Base-by-base conservation (phyloP, 228 moss, liverwort and hornwort species). In the Sphagnum fallax region DNA sequence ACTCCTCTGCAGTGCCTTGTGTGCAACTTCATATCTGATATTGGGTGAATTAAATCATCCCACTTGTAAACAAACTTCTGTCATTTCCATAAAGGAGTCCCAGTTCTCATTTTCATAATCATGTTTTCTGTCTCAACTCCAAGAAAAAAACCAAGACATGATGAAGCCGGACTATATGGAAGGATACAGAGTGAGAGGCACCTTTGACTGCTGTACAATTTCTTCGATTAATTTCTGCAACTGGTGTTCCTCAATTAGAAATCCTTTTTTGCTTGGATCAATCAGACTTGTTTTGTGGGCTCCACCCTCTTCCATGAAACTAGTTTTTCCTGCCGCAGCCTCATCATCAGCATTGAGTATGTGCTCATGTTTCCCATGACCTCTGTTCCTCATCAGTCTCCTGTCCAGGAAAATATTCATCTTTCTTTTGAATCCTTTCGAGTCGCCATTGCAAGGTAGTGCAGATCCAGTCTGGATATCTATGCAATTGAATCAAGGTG, bases 11-110 rank as follows among this genome's bases (percentile, higher is more conserved):
- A 96, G 78, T 16, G 80, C 89, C 68, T 79, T 67, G 48, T 88
- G 82, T 60, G 89, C 79, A 64, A 91, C 81, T 88, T 96, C 95
- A 68, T 89, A 90, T 83, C 95, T 95, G 75, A 9, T 52, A 52
- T 16, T 8, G 10, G 47, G 51, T 70, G 70, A 13, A 49, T 50
- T 63, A 50, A 52, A 76, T 15, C 50, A 51, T 13, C 14, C 18
- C 59, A 64, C 8, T 6, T 14, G 18, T 8, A 53, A 5, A 47
- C 14, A 16, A 16, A 60, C 47, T 61, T 48, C 48, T 10, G 4
- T 6, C 59, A 5, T 49, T 48, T 60, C 4, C 12, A 70, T 18
- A 60, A 32, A 32, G 32, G 32, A 32, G 32, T 32, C 32, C 32
- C 32, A 32, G 32, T 32, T 32, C 6, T 8, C 13, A 49, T 1